Percentiles rank a stretch among this genome's conserved stretches.
phyloP scores from a whole-genome alignment of 1,284 basidiomycete species.

The Xerocomus amazonicus region DNA sequence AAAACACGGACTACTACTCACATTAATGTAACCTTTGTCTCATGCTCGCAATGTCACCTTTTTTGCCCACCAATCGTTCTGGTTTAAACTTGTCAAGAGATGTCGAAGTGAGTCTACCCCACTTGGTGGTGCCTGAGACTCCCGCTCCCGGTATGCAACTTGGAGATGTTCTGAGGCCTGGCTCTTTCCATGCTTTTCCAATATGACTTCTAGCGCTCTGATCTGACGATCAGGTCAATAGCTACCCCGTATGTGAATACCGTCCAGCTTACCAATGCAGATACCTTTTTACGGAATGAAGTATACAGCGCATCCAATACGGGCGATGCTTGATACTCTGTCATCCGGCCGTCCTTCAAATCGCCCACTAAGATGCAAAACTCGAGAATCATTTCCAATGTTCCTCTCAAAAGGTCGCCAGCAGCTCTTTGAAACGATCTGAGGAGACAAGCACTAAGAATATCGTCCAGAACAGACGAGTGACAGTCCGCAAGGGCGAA shows the following conservation, averaged over 20 bases:
- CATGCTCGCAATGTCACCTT: constrained; percentile 6
- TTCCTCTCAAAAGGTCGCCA: constrained; percentile 62
- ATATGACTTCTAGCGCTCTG: constrained; percentile 18
- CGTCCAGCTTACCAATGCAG: constrained; percentile 49
- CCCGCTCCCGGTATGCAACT: constrained; percentile 22
- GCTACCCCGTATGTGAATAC: background rate
- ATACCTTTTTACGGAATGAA: constrained; percentile 56
- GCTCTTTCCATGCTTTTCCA: constrained; percentile 39
- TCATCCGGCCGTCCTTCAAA: constrained; percentile 46
- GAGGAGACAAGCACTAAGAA: constrained; percentile 76
- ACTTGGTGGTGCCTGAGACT: constrained; percentile 37
- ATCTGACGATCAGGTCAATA: constrained; percentile 13
- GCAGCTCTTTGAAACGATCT: constrained; percentile 66
- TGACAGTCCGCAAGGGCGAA: constrained; percentile 72
- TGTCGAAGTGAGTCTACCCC: constrained; percentile 48
- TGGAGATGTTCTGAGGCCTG: constrained; percentile 21
- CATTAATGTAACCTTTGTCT: constrained; percentile 12
- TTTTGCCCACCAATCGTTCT: constrained; percentile 47
- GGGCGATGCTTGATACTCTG: constrained; percentile 59
- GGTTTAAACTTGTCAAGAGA: constrained; percentile 43
- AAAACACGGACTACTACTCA: constrained; percentile 4
- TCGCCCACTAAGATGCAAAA: constrained; percentile 69
- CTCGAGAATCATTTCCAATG: constrained; percentile 67
- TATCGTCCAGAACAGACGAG: constrained; percentile 67
- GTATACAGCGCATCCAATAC: constrained; percentile 51